phyloP scores from a whole-genome alignment of 208 protist species.

The Crithidia acanthocephali region DNA sequence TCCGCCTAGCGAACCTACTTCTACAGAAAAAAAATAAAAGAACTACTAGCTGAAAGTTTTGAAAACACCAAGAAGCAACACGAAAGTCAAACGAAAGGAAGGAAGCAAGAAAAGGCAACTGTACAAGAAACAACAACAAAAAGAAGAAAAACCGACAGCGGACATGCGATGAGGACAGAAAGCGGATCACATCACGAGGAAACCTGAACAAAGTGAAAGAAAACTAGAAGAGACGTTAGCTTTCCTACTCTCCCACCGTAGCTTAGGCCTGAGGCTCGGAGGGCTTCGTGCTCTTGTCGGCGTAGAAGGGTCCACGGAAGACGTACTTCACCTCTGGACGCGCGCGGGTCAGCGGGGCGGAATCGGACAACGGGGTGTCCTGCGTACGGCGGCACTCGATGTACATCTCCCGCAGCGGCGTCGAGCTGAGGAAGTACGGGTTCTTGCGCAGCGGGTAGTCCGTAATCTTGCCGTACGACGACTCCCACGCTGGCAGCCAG shows the following conservation, averaged over 20 bases:
- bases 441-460: constrained; percentile 91
- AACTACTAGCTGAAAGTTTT: constrained; percentile 1
- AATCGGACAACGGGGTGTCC: constrained; percentile 56
- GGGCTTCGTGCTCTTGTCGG: constrained; percentile 18
- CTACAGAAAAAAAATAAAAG: constrained; percentile 1
- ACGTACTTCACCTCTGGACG: constrained; percentile 84
- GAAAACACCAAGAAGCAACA: constrained; percentile 2
- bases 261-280: background rate
- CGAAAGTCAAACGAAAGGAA: background rate
- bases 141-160: background rate
- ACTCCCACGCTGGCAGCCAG: constrained; percentile 67
- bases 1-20: constrained; percentile 18
- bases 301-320: constrained; percentile 64
- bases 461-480: constrained; percentile 62
- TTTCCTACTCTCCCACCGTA: background rate
- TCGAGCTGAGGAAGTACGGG: constrained; percentile 86
- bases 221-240: too few relatives aligned
- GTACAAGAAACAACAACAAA: background rate
- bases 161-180: too few relatives aligned
- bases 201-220: background rate
- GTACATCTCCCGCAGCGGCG: constrained; percentile 71
- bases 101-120: constrained; percentile 20
- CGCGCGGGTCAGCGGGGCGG: constrained; percentile 60
- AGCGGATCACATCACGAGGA: too few relatives aligned
- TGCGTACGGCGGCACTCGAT: constrained; percentile 52